Conservation (phyloP, 441 rosid species). For the Aquilaria agallochum region DNA sequence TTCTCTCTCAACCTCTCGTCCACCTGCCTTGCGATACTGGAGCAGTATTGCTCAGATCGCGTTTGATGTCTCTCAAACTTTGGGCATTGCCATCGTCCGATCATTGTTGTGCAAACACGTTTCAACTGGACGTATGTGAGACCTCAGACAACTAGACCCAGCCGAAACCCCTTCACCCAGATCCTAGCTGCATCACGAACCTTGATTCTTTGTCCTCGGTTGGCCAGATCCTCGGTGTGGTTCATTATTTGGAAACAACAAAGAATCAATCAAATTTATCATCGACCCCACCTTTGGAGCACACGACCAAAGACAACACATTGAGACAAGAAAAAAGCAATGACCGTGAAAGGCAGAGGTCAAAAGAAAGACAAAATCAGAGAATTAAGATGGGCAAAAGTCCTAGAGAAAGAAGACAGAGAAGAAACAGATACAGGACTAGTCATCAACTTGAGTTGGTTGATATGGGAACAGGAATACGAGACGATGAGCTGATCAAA, state of each 20-base stretch:
- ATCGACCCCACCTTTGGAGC: conserved; percentile 17
- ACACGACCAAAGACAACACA: conserved; percentile 42
- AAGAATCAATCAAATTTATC: background rate
- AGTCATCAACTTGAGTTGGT: conserved; percentile 42
- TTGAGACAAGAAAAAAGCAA: conserved; percentile 37
- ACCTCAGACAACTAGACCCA: too few relatives aligned
- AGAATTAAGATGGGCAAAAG: conserved; percentile 47
- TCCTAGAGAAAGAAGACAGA: conserved; percentile 41
- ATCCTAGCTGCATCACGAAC: conserved; percentile 46
- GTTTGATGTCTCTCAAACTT: too few relatives aligned
- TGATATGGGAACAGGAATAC: conserved; percentile 42
- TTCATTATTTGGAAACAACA: conserved; percentile 21
- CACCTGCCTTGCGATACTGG: too few relatives aligned
- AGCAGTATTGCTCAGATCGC: too few relatives aligned
- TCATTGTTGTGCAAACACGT: too few relatives aligned
- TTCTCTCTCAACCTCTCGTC: too few relatives aligned
- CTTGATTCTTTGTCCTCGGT: conserved; percentile 53
- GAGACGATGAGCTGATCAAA: conserved; percentile 35
- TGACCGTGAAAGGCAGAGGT: conserved; percentile 29
- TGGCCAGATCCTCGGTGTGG: conserved; percentile 39
- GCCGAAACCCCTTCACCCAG: conserved; percentile 47
- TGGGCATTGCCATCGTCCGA: too few relatives aligned
- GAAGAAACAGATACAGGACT: conserved; percentile 50
- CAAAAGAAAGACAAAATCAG: conserved; percentile 41
- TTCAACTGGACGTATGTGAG: too few relatives aligned